Percentiles rank a stretch among this genome's conserved stretches.
Conservation (phyloP, 495 filamentous ascomycete species). For the Penicillium tannophilum region DNA sequence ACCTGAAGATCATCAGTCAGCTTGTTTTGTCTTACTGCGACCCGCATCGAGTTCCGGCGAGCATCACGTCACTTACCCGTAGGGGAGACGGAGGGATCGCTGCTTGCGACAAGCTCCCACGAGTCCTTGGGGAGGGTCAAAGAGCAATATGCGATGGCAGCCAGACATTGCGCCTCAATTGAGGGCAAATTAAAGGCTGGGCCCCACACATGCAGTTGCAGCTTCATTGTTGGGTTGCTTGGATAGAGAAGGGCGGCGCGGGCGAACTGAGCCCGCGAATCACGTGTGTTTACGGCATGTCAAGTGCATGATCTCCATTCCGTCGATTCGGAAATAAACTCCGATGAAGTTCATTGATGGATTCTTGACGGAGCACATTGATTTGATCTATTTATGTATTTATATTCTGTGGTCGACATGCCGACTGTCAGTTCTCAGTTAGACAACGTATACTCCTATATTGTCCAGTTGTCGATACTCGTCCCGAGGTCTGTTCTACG, state of each 20-base stretch:
- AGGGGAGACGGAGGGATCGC: conserved; percentile 73
- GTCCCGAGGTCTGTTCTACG: too few species aligned
- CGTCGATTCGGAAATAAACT: background rate
- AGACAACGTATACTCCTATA: too few species aligned
- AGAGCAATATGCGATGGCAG: conserved; percentile 70
- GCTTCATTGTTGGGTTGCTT: conserved; percentile 49
- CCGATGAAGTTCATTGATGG: background rate
- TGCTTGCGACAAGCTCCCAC: conserved; percentile 77
- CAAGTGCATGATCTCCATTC: background rate
- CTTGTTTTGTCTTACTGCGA: background rate
- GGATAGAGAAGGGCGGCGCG: conserved; percentile 19
- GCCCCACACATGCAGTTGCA: conserved; percentile 91
- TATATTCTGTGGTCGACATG: too few species aligned
- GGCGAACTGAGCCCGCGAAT: conserved; percentile 25
- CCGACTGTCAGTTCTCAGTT: too few species aligned
- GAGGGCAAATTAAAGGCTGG: conserved; percentile 86
- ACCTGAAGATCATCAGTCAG: conserved; percentile 47
- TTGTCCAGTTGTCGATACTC: too few species aligned
- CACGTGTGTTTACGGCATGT: conserved; percentile 29
- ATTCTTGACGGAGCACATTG: too few species aligned
- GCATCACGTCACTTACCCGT: conserved; percentile 61
- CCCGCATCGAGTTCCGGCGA: background rate
- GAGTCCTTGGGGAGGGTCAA: conserved; percentile 55
- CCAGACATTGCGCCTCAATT: conserved; percentile 85
- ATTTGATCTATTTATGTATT: too few species aligned